phyloP scores from a whole-genome alignment of 2,329 filamentous ascomycete genomes.

The Fusarium globosum region DNA sequence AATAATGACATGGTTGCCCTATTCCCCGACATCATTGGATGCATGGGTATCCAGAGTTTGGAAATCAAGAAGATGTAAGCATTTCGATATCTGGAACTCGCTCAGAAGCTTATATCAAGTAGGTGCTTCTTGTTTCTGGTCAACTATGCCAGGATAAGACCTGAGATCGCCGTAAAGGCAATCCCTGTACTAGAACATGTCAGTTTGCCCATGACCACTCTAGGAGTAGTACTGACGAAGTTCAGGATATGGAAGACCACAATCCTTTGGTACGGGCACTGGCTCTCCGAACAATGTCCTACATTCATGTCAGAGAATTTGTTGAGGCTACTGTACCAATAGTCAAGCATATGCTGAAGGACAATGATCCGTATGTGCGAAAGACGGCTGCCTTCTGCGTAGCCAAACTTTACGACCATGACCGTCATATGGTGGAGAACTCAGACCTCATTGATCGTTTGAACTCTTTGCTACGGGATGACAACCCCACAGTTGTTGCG shows the following conservation, averaged over 20 bases:
- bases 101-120: slow-evolving; percentile 24
- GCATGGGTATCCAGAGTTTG: slow-evolving; percentile 93
- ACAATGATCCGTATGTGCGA: slow-evolving; percentile 93
- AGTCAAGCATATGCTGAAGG: slow-evolving; percentile 83
- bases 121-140: slow-evolving; percentile 99
- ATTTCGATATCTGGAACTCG: neutral
- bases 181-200: slow-evolving; percentile 87
- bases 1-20: slow-evolving; percentile 99
- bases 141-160: slow-evolving; percentile 95
- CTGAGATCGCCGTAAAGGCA: slow-evolving; percentile 92
- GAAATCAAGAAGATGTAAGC: slow-evolving; percentile 99
- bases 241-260: slow-evolving; percentile 90
- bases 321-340: slow-evolving; percentile 90
- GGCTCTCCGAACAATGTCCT: slow-evolving; percentile 94
- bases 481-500: slow-evolving; percentile 97
- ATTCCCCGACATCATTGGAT: slow-evolving; percentile 93
- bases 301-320: slow-evolving; percentile 95
- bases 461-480: slow-evolving; percentile 89
- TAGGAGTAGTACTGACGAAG: slow-evolving; percentile 24
- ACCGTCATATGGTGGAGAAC: slow-evolving; percentile 86
- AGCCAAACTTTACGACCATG: slow-evolving; percentile 97
- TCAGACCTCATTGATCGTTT: slow-evolving; percentile 93
- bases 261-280: slow-evolving; percentile 94
- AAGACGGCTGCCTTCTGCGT: slow-evolving; percentile 98
- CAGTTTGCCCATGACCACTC: slow-evolving; percentile 43